Evolutionary conservation across 2,329 filamentous ascomycete genomes (phyloP).

Genomic region (Drechslerella stenobrocha): DNA sequence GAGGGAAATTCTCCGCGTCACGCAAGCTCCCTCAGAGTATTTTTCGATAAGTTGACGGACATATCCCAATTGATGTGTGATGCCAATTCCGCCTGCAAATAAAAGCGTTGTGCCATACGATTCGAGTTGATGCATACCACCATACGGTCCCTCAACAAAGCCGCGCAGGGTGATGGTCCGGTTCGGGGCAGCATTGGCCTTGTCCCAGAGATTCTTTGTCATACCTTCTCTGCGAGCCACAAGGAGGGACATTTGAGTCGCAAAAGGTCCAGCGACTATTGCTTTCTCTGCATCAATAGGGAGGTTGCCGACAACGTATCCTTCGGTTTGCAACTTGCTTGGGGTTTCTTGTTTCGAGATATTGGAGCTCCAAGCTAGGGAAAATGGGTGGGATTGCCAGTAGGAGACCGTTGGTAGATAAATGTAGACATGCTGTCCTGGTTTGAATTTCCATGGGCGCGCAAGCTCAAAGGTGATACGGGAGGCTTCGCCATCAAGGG

Average conservation of each 20-base stretch:
- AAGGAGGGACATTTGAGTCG: constrained; percentile 70
- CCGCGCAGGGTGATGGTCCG: constrained; percentile 53
- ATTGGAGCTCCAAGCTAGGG: constrained; percentile 30
- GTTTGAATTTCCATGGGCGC: constrained; percentile 71
- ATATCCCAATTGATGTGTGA: constrained; percentile 92
- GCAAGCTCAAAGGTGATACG: constrained; percentile 63
- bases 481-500: constrained; percentile 75
- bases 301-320: constrained; percentile 62
- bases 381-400: constrained; percentile 26
- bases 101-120: constrained; percentile 91
- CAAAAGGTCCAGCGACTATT: constrained; percentile 54
- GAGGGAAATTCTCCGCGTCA: constrained; percentile 39
- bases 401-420: constrained; percentile 68
- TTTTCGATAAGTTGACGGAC: constrained; percentile 74
- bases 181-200: constrained; percentile 63
- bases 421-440: constrained; percentile 77
- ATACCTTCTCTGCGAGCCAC: constrained; percentile 75
- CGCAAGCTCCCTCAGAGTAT: constrained; percentile 38
- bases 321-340: constrained; percentile 27
- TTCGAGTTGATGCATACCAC: constrained; percentile 77
- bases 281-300: constrained; percentile 55
- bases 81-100: constrained; percentile 89
- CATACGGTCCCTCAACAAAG: constrained; percentile 85
- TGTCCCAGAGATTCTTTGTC: constrained; percentile 77
- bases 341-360: constrained; percentile 29